A percentile compares a stretch with the other conserved stretches of the same genome.
These are phyloP conservation scores for Withania somnifera DNA, from an alignment of 305 asterid genomes.

Conservation along the genomic window DNA sequence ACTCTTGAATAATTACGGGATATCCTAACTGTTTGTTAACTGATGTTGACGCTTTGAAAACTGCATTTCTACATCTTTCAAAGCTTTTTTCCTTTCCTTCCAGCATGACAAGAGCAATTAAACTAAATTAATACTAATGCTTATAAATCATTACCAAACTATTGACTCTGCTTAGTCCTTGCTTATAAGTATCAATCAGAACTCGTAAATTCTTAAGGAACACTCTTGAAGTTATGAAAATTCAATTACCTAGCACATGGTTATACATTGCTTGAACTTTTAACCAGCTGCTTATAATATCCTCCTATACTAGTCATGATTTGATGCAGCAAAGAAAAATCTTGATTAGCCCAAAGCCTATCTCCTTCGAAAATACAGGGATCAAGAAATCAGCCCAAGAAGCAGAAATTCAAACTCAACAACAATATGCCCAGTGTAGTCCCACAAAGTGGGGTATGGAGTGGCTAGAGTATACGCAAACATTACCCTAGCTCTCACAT, in stretches of 20 bases:
- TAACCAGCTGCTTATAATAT: neutral
- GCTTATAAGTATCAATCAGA: neutral
- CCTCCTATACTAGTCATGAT: neutral
- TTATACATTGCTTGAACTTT: neutral
- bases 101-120: neutral
- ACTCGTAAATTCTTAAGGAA: neutral
- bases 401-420: no score
- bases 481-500: no score
- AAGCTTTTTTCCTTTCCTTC: neutral
- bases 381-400: neutral
- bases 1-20: neutral
- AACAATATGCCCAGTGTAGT: no score
- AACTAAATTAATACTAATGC: neutral
- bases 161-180: neutral
- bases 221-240: neutral
- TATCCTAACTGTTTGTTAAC: neutral
- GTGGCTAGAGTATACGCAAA: no score
- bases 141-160: neutral
- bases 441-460: no score
- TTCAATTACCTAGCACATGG: neutral
- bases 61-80: neutral
- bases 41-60: neutral
- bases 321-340: neutral
- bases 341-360: neutral
- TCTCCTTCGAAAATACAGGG: neutral